These are phyloP conservation scores for Clausena lansium DNA, from an alignment of 345 rosid genomes.

Conservation along the genomic window DNA sequence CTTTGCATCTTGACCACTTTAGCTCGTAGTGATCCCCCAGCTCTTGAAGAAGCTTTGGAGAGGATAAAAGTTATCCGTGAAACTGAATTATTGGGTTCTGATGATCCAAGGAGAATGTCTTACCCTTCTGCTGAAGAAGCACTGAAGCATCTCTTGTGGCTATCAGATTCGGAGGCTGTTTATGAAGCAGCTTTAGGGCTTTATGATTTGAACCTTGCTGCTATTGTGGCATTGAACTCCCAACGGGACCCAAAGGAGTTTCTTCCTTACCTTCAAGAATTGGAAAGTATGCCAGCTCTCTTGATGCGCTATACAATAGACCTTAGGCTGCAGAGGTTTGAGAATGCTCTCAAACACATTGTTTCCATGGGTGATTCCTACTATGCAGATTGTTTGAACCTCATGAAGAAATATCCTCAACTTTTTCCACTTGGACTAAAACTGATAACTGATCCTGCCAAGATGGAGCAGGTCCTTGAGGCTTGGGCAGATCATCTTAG, in stretches of 20 bases:
- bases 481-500: conserved; percentile 92
- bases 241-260: conserved; percentile 96
- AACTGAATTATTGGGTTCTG: conserved; percentile 66
- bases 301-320: conserved; percentile 85
- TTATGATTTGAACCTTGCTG: conserved; percentile 94
- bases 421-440: conserved; percentile 78
- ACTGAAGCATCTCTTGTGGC: conserved; percentile 88
- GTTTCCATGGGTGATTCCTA: conserved; percentile 76
- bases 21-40: conserved; percentile 92
- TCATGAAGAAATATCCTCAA: conserved; percentile 75
- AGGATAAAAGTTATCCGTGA: conserved; percentile 89
- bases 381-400: conserved; percentile 65
- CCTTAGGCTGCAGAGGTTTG: conserved; percentile 69
- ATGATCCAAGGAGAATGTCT: conserved; percentile 48
- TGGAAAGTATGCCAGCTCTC: conserved; percentile 62
- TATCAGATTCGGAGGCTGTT: conserved; percentile 89
- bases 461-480: conserved; percentile 66
- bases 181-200: conserved; percentile 96
- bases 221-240: conserved; percentile 95
- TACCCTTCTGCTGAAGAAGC: conserved; percentile 96
- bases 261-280: conserved; percentile 89
- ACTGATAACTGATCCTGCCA: conserved; percentile 59
- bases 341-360: conserved; percentile 86
- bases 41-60: conserved; percentile 78
- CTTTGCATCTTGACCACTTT: conserved; percentile 93